A percentile compares a stretch with the other conserved stretches of the same genome.
Evolutionary conservation across 208 protist species (phyloP).

Genomic region (Leishmania lainsoni): DNA sequence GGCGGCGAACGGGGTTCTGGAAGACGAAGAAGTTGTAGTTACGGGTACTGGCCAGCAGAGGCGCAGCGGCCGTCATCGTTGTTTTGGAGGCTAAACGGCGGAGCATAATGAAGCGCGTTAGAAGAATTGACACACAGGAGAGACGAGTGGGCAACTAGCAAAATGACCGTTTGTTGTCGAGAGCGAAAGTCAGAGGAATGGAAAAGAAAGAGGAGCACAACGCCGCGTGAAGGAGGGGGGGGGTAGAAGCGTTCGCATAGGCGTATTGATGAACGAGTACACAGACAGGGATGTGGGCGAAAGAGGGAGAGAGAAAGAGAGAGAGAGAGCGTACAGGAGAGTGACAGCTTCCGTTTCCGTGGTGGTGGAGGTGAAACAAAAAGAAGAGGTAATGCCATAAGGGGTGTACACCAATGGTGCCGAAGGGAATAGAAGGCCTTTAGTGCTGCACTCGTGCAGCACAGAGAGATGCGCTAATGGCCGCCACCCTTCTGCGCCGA

Average conservation of each 20-base stretch:
- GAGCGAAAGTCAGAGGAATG: not conserved
- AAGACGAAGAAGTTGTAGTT: constrained; percentile 89
- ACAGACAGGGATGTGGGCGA: not conserved
- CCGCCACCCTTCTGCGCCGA: not conserved
- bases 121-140: not conserved
- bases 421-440: not conserved
- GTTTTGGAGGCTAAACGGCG: constrained; percentile 65
- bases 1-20: constrained; percentile 86
- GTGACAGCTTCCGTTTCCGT: not conserved
- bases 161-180: not conserved
- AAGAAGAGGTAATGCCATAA: not conserved
- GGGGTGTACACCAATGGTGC: not conserved
- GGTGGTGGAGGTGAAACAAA: not conserved
- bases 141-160: not conserved
- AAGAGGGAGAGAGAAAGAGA: too few species aligned
- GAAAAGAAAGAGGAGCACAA: not conserved
- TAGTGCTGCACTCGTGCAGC: not conserved
- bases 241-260: not conserved
- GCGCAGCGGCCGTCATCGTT: constrained; percentile 36
- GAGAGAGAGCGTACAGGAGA: not conserved
- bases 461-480: not conserved
- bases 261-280: not conserved
- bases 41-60: constrained; percentile 56
- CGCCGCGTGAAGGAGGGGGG: not conserved
- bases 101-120: constrained; percentile 47